Conservation (phyloP, 2,329 filamentous ascomycete genomes). For the Curvularia sp. region DNA sequence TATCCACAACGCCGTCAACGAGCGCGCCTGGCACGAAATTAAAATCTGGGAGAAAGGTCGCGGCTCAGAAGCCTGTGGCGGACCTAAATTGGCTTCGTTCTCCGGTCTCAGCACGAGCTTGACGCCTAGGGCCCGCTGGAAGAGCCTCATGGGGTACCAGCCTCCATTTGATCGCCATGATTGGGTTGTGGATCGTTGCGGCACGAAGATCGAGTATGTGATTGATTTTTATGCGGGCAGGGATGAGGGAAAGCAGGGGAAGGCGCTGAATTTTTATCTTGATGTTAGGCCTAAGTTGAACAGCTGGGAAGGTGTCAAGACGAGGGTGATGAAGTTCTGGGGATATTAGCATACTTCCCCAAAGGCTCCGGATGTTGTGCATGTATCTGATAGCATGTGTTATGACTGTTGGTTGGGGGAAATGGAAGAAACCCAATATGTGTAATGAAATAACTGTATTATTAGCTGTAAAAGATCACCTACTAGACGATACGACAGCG, state of each 20-base stretch:
- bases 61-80: conserved; percentile 69
- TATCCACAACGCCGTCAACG: conserved; percentile 98
- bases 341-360: conserved; percentile 49
- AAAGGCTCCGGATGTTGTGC: not conserved
- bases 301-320: conserved; percentile 65
- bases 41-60: conserved; percentile 80
- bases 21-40: conserved; percentile 93
- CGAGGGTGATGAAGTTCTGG: conserved; percentile 59
- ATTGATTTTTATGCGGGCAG: conserved; percentile 96
- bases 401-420: not conserved
- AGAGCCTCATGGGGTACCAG: conserved; percentile 85
- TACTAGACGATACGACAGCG: not conserved
- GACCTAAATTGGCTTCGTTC: conserved; percentile 84
- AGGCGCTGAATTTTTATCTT: conserved; percentile 67
- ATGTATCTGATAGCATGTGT: not conserved
- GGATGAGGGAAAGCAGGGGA: conserved; percentile 51
- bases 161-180: conserved; percentile 95
- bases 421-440: not conserved
- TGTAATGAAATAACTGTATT: not conserved
- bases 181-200: conserved; percentile 95
- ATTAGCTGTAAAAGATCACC: not conserved
- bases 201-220: conserved; percentile 85
- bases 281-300: conserved; percentile 72
- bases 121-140: conserved; percentile 83
- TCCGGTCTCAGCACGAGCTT: conserved; percentile 69